Evolutionary conservation across 2,329 filamentous ascomycete species (phyloP).

Genomic region (Sodiomyces alkalinus): DNA sequence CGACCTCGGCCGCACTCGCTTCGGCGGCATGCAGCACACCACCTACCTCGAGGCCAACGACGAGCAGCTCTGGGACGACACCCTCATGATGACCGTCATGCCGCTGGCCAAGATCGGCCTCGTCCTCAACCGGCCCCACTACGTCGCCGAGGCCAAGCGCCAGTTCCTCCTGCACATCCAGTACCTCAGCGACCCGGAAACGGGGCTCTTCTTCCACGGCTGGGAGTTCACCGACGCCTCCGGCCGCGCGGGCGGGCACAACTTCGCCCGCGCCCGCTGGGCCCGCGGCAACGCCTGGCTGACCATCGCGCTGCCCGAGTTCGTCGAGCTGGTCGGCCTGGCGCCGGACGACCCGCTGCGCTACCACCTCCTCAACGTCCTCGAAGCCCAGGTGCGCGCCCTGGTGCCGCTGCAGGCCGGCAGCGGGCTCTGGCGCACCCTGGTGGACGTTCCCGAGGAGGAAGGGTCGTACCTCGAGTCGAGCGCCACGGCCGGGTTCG

Average conservation of each 20-base stretch:
- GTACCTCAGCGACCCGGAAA: slow-evolving; percentile 58
- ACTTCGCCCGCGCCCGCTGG: slow-evolving; percentile 43
- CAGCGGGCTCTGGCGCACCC: slow-evolving; percentile 58
- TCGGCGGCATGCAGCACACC: slow-evolving; percentile 60
- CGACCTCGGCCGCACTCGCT: slow-evolving; percentile 55
- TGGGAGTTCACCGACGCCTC: slow-evolving; percentile 65
- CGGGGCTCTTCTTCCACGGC: slow-evolving; percentile 67
- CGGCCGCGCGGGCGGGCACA: slow-evolving; percentile 49
- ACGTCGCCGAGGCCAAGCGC: slow-evolving; percentile 61
- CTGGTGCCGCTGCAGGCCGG: slow-evolving; percentile 42
- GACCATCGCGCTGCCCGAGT: slow-evolving; percentile 72
- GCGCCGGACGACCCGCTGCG: slow-evolving; percentile 47
- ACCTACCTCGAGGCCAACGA: slow-evolving; percentile 58
- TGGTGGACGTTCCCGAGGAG: slow-evolving; percentile 49
- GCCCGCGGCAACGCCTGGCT: slow-evolving; percentile 56
- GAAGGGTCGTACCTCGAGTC: slow-evolving; percentile 63
- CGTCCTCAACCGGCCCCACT: slow-evolving; percentile 52
- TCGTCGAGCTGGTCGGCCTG: slow-evolving; percentile 57
- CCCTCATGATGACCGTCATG: slow-evolving; percentile 76
- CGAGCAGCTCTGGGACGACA: slow-evolving; percentile 73
- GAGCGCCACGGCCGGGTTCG: slow-evolving; percentile 67
- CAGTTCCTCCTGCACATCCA: slow-evolving; percentile 68
- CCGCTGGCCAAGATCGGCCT: slow-evolving; percentile 68
- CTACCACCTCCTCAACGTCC: slow-evolving; percentile 41
- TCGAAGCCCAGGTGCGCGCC: slow-evolving; percentile 55